These are phyloP conservation scores for Fomitopsis serialis DNA, from an alignment of 768 basidiomycete species.

Conservation along the genomic window DNA sequence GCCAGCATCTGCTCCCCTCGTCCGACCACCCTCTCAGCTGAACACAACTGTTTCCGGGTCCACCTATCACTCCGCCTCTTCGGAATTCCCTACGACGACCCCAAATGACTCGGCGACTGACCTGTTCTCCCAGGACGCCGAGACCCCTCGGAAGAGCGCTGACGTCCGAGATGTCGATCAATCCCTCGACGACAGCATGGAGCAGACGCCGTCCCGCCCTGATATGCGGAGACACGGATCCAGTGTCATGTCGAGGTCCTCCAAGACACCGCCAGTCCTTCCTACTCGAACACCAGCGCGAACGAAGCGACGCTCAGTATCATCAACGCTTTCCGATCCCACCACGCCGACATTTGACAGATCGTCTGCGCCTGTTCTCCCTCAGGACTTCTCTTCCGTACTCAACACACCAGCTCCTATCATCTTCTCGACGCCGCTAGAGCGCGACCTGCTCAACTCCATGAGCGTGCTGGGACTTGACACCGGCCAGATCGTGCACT, in stretches of 20 bases:
- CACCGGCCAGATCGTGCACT: constrained; percentile 92
- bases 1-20: constrained; percentile 26
- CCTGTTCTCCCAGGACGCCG: not conserved
- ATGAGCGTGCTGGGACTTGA: constrained; percentile 82
- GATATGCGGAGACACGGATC: constrained; percentile 20
- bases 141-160: not conserved
- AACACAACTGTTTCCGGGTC: constrained; percentile 39
- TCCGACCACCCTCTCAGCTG: constrained; percentile 23
- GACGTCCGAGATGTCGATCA: not conserved
- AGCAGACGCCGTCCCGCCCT: constrained; percentile 22
- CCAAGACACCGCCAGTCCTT: constrained; percentile 45
- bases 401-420: constrained; percentile 65
- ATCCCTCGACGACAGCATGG: not conserved
- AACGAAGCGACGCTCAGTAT: constrained; percentile 93
- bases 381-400: constrained; percentile 57
- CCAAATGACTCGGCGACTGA: constrained; percentile 32
- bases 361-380: constrained; percentile 27
- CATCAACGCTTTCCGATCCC: constrained; percentile 72
- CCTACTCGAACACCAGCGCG: constrained; percentile 87
- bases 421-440: constrained; percentile 82
- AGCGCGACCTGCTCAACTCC: constrained; percentile 72
- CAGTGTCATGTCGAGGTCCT: constrained; percentile 7
- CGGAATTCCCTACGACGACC: constrained; percentile 49
- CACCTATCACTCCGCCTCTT: constrained; percentile 51
- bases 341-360: constrained; percentile 48